phyloP scores from a whole-genome alignment of 257 asterid species.

The Penstemon davidsonii region DNA sequence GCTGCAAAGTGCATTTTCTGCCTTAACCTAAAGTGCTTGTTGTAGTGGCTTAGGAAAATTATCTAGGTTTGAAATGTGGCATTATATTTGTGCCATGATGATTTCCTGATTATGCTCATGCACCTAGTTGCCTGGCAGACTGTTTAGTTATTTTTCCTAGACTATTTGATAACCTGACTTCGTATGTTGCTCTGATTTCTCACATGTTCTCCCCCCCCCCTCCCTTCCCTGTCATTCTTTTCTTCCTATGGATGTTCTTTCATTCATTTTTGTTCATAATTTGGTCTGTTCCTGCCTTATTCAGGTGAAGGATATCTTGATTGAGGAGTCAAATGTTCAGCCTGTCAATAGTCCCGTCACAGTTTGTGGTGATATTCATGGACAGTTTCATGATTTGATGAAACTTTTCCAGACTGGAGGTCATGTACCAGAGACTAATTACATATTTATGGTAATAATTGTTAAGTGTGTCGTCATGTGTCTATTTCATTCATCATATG shows the following conservation, averaged over 20 bases:
- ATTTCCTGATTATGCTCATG: not conserved
- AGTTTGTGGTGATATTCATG: constrained; percentile 97
- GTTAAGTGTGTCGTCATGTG: not conserved
- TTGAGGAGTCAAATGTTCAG: constrained; percentile 98
- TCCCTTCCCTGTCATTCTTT: constrained; percentile 6
- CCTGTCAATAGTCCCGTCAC: constrained; percentile 99
- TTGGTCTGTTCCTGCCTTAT: constrained; percentile 19
- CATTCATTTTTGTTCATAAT: constrained; percentile 10
- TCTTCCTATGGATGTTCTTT: not conserved
- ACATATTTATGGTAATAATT: constrained; percentile 81
- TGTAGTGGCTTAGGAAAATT: not conserved
- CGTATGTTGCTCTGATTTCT: constrained; percentile 6
- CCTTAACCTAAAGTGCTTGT: not conserved
- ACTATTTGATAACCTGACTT: not conserved
- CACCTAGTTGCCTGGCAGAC: constrained; percentile 4
- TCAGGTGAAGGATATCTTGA: constrained; percentile 94
- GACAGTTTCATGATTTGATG: constrained; percentile 97
- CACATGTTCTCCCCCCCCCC: not conserved
- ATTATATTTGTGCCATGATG: not conserved
- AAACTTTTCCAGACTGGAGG: constrained; percentile 99
- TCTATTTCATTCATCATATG: constrained; percentile 10
- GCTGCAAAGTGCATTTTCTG: constrained; percentile 11
- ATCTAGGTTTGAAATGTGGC: not conserved
- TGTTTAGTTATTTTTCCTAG: not conserved
- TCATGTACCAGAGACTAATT: constrained; percentile 95